Percentiles rank a stretch among this genome's conserved stretches.
Evolutionary conservation across 78 protist species (phyloP).

Genomic region (Thecamonas trahens): DNA sequence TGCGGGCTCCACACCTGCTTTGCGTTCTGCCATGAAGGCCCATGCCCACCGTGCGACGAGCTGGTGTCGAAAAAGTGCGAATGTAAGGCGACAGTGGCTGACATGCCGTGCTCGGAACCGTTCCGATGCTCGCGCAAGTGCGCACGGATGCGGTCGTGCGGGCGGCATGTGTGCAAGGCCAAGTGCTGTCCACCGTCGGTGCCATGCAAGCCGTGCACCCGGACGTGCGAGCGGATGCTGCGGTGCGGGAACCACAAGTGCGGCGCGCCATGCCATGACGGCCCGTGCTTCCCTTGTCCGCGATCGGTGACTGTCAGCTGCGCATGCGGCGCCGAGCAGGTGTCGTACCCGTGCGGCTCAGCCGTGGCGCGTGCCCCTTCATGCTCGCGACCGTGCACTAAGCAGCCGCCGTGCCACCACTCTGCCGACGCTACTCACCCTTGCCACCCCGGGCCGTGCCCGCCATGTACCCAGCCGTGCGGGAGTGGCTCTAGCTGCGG

Average conservation of each 20-base stretch:
- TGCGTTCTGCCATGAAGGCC: neutral
- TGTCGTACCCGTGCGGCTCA: no score
- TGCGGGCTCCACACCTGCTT: conserved; percentile 1
- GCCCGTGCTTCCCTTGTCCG: conserved; percentile 6
- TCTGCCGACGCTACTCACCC: no score
- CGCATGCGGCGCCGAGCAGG: no score
- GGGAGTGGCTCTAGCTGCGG: no score
- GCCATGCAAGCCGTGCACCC: neutral
- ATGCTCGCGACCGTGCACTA: no score
- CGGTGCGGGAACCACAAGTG: conserved; percentile 5
- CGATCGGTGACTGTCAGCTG: neutral
- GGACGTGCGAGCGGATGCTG: neutral
- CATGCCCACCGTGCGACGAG: neutral
- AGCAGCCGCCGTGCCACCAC: no score
- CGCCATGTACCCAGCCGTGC: no score
- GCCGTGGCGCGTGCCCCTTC: no score
- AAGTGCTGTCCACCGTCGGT: neutral
- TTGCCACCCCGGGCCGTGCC: no score
- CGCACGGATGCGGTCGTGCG: neutral
- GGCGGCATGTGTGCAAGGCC: conserved; percentile 2
- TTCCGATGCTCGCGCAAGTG: neutral
- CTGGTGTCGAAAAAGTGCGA: neutral
- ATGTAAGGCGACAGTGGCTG: neutral
- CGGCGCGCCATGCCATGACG: neutral
- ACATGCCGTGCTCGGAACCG: neutral